Evolutionary conservation across 768 basidiomycete genomes (phyloP), one percentile per base, ranked within the genome.

Genomic region (Sarcodon aspratus): DNA sequence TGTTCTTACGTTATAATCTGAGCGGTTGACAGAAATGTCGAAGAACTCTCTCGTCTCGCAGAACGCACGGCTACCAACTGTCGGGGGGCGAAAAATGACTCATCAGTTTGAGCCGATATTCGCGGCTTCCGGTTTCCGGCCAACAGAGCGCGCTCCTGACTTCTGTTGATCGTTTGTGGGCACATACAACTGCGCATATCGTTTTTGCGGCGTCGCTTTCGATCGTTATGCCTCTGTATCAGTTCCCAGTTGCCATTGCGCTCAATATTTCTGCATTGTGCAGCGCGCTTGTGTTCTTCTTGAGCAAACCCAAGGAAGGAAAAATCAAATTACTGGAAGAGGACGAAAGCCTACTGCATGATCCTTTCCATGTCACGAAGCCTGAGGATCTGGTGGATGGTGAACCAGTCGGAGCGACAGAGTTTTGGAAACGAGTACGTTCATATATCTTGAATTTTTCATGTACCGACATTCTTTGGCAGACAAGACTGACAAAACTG

Each of bases 321-420:
- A 76, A 76, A 60, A 73, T 82, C 48, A 64, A 71, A 48, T 69
- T 82, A 13, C 54, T 45, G 50, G 56, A 59, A 13, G 58, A 57
- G 6, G 58, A 61, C 33, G 57, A 57, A n/a, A 55, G 48, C 1
- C 55, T 54, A 10, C 48, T 42, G 37, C 61, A 61, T 11, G 84
- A 86, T 56, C 78, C 82, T 9, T 86, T 85, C 58, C 76, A 79
- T 59, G 80, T 91, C n/a, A 75, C 78, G n/a, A 78, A 60, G n/a
- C 75, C 79, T 8, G 81, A 83, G 59, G 88, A 91, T 55, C 54
- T 76, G 34, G 51, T 80, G 9, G 80, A 86, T 52, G 85, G 85
- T 4, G 73, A 74, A 47, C 80, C 85, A 8, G 67, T 87, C 36
- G 63, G 84, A 21, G 80, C 75, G 47, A 68, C 67, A 4, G 63